phyloP scores from a whole-genome alignment of 2,329 filamentous ascomycete species.

The Sporothrix euskadiensis region DNA sequence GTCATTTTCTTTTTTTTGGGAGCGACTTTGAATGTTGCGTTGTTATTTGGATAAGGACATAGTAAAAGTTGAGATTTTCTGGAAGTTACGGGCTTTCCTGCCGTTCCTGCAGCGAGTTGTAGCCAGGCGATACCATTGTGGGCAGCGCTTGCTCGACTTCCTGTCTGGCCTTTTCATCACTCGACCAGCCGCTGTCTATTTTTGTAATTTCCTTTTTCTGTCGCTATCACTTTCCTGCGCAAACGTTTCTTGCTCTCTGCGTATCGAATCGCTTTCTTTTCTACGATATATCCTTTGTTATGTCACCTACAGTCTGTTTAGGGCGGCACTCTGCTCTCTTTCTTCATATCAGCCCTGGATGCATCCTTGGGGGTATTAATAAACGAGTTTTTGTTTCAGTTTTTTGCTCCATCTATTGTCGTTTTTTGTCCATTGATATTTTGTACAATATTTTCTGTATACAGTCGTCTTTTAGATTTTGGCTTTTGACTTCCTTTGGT shows the following conservation, averaged over 20 bases:
- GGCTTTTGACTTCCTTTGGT: neutral
- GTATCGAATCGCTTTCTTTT: neutral
- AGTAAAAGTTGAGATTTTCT: constrained; percentile 13
- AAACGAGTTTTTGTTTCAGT: neutral
- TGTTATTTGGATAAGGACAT: constrained; percentile 19
- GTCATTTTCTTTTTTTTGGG: neutral
- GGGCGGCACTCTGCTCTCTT: neutral
- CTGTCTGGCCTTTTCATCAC: neutral
- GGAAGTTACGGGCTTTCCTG: neutral
- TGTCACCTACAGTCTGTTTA: neutral
- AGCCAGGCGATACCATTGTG: neutral
- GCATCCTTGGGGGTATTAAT: neutral
- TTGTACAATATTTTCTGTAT: neutral
- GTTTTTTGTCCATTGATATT: neutral
- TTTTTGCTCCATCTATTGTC: neutral
- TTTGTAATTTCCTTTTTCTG: neutral
- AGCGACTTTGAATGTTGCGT: neutral
- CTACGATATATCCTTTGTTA: neutral
- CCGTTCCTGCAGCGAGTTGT: constrained; percentile 9
- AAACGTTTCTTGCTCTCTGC: neutral
- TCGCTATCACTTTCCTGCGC: constrained; percentile 7
- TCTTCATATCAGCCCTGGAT: neutral
- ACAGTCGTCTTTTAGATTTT: neutral
- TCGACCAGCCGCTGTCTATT: neutral
- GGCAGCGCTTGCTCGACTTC: no score